Evolutionary conservation across 352 stramenopile genomes (phyloP).

Genomic region (Phytophthora litchii): DNA sequence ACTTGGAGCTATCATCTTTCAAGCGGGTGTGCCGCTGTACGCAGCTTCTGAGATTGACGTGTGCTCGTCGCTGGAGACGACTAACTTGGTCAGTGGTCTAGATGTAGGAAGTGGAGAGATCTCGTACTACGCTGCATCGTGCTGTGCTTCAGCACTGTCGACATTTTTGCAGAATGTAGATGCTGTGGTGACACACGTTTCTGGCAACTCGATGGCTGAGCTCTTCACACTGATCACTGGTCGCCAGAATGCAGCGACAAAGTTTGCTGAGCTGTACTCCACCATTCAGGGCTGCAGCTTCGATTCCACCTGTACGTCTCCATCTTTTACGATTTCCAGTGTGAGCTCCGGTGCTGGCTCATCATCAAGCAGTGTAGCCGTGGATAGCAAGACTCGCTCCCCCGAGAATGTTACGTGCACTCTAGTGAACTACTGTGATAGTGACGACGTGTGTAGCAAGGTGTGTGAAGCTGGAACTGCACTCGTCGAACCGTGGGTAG

Average conservation of each 20-base stretch:
- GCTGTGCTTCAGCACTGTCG: conserved; percentile 45
- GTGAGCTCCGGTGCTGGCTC: conserved; percentile 18
- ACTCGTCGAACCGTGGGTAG: conserved; percentile 66
- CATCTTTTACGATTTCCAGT: conserved; percentile 43
- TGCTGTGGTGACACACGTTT: conserved; percentile 45
- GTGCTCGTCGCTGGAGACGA: conserved; percentile 48
- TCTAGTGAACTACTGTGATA: conserved; percentile 55
- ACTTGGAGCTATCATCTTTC: conserved; percentile 48
- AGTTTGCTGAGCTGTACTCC: conserved; percentile 51
- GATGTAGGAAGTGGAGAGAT: conserved; percentile 25
- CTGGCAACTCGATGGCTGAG: conserved; percentile 52
- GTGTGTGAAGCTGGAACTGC: conserved; percentile 64
- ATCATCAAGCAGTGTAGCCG: conserved; percentile 18
- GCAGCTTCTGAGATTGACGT: conserved; percentile 44
- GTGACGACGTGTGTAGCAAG: conserved; percentile 57
- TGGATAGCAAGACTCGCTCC: conserved; percentile 38
- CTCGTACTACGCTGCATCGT: conserved; percentile 54
- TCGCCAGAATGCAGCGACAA: conserved; percentile 27
- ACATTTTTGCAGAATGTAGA: conserved; percentile 60
- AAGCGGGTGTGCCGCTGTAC: conserved; percentile 54
- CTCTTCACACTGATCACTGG: conserved; percentile 60
- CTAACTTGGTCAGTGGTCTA: conserved; percentile 47
- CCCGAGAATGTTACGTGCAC: conserved; percentile 56
- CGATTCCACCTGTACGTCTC: conserved; percentile 42
- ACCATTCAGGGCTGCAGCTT: conserved; percentile 52